Base-by-base conservation (phyloP, 495 filamentous ascomycete genomes). In the Penicillium chermesinum region DNA sequence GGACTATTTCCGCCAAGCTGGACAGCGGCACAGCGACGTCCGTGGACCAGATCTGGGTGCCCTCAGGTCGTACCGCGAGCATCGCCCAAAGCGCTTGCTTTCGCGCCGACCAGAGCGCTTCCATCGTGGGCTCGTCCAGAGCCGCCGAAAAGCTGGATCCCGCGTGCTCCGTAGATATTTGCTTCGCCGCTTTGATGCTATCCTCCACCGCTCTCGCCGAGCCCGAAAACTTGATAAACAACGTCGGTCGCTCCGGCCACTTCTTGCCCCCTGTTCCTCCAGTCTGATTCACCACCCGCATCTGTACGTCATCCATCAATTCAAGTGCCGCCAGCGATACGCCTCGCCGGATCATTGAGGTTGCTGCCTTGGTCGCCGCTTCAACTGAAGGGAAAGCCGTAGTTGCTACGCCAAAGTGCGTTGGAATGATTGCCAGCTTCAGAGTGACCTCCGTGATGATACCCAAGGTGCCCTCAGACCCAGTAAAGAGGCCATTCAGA, bases 221-320 rank as follows among this genome's bases (percentile, higher is more conserved):
- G 10, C 45, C 45, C 19, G 45, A 40, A 17, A 48, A 97, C 61
- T 96, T 96, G 78, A 97, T 93, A 70, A 97, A 96, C 3, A 97
- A 69, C 3, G 91, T 96, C 3, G 91, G 91, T 13, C 42, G 34
- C 7, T 44, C 54, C 8, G 17, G 7, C 14, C 80, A 80, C 50
- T 86, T 83, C 49, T 77, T 80, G 88, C 91, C 95, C 7, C 74
- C 72, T 0, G 90, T 95, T 41, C 74, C 78, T 48, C 89, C 88
- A 4, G 84, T 82, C 36, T 74, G 62, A 67, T 97, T 97, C 69
- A 97, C 90, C 52, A 88, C 89, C 49, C 78, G 77, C 91, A 97
- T 97, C 69, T 95, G 89, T 21, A 90, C 85, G 58, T 96, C 91
- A 65, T 97, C 91, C 34, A 96, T 70, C 35, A 97, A 82, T 65